Base-by-base conservation (phyloP, 331 rosid genomes). In the Pyracantha coccinea region DNA sequence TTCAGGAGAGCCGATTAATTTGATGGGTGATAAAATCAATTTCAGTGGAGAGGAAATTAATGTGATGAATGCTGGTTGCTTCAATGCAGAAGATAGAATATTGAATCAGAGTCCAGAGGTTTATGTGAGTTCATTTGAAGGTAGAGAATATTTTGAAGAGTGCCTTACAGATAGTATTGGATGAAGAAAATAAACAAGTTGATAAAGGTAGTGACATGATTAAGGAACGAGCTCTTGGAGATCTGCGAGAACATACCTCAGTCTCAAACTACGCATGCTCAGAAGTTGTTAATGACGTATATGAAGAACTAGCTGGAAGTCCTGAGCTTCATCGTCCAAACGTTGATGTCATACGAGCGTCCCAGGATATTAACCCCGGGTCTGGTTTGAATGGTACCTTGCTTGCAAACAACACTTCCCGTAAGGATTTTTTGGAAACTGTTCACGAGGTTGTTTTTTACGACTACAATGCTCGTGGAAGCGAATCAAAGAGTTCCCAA, bases 381-480 rank as follows among this genome's bases (percentile, higher is more conserved):
- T 57, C 77, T 67, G 79, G 78, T 73, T 72, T 66, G 41, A 71
- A 78, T 70, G 83, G 79, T 28, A 79, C 69, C 52, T 66, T 75
- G 64, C 80, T 75, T 19, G 45, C 70, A 59, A 69, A 69, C 79
- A 75, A 45, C 38, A 73, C 69, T 73, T 82, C 86, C 58, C 25
- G 16, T 66, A 71, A 79, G 68, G 88, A 76, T 68, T 72, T 74
- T 76, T 71, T 68, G 33, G 76, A 69, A 79, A 68, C 20, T 14
- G 75, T 35, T 60, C 72, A 23, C 52, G 85, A 81, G 35, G 72
- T 72, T 68, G 83, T 72, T 73, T 20, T 75, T 52, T 79, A 78
- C 59, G 75, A 64, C 73, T 35, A 33, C 23, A 24, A 68, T 75
- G 41, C 57, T 74, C 38, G 25, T 76, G 52, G 64, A 38, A 32